A percentile compares a stretch with the other conserved stretches of the same genome.
These are phyloP conservation scores for Chaetomium sp. DNA, from an alignment of 2,329 filamentous ascomycete genomes.

Conservation along the genomic window DNA sequence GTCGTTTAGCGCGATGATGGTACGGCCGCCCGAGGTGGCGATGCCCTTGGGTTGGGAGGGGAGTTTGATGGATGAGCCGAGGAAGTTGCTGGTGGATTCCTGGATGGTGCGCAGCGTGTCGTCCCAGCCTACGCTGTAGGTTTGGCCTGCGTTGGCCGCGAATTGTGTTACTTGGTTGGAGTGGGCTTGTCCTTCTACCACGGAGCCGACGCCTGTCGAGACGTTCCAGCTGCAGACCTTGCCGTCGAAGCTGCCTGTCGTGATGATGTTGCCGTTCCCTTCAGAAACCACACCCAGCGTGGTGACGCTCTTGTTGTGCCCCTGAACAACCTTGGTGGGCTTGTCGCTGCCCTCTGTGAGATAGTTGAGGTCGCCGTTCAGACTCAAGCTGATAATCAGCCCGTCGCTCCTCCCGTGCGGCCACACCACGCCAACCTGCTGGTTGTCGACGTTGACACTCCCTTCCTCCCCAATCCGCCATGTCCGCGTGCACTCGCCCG, in stretches of 20 bases:
- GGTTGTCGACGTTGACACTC: constrained; percentile 70
- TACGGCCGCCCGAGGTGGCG: constrained; percentile 52
- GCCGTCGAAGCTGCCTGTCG: constrained; percentile 92
- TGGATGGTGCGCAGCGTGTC: constrained; percentile 84
- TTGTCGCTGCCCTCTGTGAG: constrained; percentile 70
- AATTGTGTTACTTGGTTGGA: constrained; percentile 85
- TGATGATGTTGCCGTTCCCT: constrained; percentile 66
- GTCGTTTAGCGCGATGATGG: constrained; percentile 60
- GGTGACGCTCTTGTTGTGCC: constrained; percentile 90
- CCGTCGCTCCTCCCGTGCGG: constrained; percentile 80
- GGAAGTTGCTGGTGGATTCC: constrained; percentile 72
- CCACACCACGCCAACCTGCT: constrained; percentile 95
- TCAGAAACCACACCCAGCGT: constrained; percentile 64
- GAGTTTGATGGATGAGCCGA: constrained; percentile 67
- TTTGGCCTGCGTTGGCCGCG: constrained; percentile 59
- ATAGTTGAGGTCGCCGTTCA: constrained; percentile 90
- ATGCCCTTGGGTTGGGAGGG: constrained; percentile 80
- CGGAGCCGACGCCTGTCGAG: constrained; percentile 65
- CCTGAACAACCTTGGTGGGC: constrained; percentile 73
- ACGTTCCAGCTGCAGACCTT: constrained; percentile 84
- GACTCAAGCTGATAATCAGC: constrained; percentile 84
- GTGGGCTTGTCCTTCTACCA: constrained; percentile 78
- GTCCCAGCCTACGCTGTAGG: constrained; percentile 93
- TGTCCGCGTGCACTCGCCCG: constrained; percentile 73
- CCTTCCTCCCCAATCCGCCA: constrained; percentile 84